Percentiles rank a stretch among this genome's conserved stretches.
phyloP scores from a whole-genome alignment of 2,329 filamentous ascomycete genomes.

The Orbilia javanica region DNA sequence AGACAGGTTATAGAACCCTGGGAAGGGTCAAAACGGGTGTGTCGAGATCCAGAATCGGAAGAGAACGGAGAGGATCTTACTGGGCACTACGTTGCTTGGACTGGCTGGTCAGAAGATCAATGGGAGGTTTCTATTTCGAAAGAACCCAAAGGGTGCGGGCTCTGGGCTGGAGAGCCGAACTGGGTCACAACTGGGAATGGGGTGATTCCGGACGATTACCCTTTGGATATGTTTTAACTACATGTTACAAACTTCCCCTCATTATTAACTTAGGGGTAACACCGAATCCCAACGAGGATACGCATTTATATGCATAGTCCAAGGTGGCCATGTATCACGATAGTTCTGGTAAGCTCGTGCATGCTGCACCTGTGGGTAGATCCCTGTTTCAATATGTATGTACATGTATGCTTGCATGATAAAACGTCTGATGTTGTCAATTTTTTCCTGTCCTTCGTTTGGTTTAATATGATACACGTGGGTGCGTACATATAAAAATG shows the following conservation, averaged over 20 bases:
- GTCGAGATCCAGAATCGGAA: conserved; percentile 8
- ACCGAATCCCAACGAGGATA: background rate
- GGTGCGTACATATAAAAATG: background rate
- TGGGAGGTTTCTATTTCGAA: conserved; percentile 33
- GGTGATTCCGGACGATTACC: background rate
- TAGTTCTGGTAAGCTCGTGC: background rate
- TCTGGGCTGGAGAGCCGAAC: conserved; percentile 29
- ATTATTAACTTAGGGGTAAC: background rate
- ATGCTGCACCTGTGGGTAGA: background rate
- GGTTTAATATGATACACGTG: conserved; percentile 5
- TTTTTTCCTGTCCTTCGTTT: background rate
- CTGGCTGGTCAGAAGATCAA: conserved; percentile 42
- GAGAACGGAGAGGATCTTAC: background rate
- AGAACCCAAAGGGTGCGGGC: conserved; percentile 20
- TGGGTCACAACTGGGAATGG: conserved; percentile 42
- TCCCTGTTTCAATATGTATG: conserved; percentile 5
- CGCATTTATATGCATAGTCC: background rate
- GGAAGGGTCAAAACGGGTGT: conserved; percentile 10
- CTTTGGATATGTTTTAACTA: conserved; percentile 16
- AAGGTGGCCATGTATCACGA: background rate
- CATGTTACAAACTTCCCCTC: background rate
- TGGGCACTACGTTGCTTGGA: conserved; percentile 33
- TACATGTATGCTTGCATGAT: background rate
- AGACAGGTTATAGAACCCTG: background rate
- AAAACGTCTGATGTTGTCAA: conserved; percentile 3